Evolutionary conservation across 2,329 filamentous ascomycete species (phyloP).

Genomic region (Diaporthe longicolla): DNA sequence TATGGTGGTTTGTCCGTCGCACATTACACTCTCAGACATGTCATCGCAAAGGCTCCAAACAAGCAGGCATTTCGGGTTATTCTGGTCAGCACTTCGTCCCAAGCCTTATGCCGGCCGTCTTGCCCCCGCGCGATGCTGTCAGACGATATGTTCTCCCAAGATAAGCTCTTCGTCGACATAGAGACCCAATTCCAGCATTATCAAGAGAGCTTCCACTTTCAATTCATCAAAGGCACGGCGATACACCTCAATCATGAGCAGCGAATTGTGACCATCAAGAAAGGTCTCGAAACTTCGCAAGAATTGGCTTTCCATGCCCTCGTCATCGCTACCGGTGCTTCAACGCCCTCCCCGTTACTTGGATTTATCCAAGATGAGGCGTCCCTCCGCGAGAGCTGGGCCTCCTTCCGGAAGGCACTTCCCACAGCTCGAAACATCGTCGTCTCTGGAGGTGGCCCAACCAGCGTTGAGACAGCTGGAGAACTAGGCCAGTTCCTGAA

Average conservation of each 20-base stretch:
- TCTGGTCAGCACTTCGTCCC: slow-evolving; percentile 58
- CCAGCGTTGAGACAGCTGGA: slow-evolving; percentile 62
- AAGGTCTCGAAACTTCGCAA: slow-evolving; percentile 40
- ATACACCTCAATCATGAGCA: slow-evolving; percentile 52
- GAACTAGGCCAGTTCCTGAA: slow-evolving; percentile 67
- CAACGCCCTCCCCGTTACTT: slow-evolving; percentile 60
- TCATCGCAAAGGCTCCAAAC: slow-evolving; percentile 57
- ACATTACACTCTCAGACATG: slow-evolving; percentile 68
- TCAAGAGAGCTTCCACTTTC: slow-evolving; percentile 50
- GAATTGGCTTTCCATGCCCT: slow-evolving; percentile 58
- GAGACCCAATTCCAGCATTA: slow-evolving; percentile 57
- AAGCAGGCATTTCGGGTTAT: slow-evolving; percentile 56
- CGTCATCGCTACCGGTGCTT: slow-evolving; percentile 63
- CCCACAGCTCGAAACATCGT: slow-evolving; percentile 58
- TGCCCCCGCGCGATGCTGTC: slow-evolving; percentile 63
- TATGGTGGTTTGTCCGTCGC: slow-evolving; percentile 65
- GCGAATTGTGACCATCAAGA: slow-evolving; percentile 52
- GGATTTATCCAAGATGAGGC: slow-evolving; percentile 55
- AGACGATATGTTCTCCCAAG: slow-evolving; percentile 57
- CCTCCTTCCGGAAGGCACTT: slow-evolving; percentile 56
- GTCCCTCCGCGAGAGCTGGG: slow-evolving; percentile 54
- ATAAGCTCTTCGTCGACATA: slow-evolving; percentile 61
- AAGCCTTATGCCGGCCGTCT: slow-evolving; percentile 59
- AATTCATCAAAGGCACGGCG: slow-evolving; percentile 59
- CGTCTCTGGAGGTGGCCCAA: slow-evolving; percentile 60